Evolutionary conservation across 768 basidiomycete genomes (phyloP).

Genomic region (Tephrocybe sp.): DNA sequence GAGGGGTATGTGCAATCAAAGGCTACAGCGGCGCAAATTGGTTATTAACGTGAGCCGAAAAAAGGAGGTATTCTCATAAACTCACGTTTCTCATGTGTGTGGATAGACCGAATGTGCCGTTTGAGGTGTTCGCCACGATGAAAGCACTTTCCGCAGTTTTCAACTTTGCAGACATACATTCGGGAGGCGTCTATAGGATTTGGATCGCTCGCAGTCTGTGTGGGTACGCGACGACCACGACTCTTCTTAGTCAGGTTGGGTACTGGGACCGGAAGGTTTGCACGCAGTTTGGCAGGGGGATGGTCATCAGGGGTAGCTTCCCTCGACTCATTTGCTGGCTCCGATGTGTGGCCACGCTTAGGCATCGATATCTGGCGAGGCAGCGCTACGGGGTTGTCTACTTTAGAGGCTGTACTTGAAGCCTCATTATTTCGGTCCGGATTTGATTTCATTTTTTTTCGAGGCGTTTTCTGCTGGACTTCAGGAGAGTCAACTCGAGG

Average conservation of each 20-base stretch:
- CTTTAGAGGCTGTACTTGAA: not conserved
- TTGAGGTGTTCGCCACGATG: slow-evolving; percentile 79
- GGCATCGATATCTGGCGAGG: slow-evolving; percentile 4
- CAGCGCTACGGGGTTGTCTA: not conserved
- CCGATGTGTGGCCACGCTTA: not conserved
- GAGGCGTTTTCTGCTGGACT: slow-evolving; percentile 4
- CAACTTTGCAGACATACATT: slow-evolving; percentile 60
- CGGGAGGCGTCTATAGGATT: slow-evolving; percentile 24
- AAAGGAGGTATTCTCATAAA: slow-evolving; percentile 18
- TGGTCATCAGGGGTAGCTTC: slow-evolving; percentile 22
- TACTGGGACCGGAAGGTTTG: slow-evolving; percentile 63
- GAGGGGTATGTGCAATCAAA: slow-evolving; percentile 65
- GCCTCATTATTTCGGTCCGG: not conserved
- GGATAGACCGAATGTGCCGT: slow-evolving; percentile 75
- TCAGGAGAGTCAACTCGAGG: slow-evolving; percentile 18
- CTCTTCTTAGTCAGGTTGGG: slow-evolving; percentile 81
- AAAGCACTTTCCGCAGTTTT: slow-evolving; percentile 77
- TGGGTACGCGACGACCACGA: slow-evolving; percentile 74
- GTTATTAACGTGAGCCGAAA: slow-evolving; percentile 14
- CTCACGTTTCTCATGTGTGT: slow-evolving; percentile 83
- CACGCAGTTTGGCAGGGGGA: slow-evolving; percentile 48
- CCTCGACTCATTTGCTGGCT: slow-evolving; percentile 11
- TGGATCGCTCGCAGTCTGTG: slow-evolving; percentile 24
- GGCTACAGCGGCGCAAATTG: slow-evolving; percentile 37
- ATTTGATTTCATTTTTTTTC: slow-evolving; percentile 11